Evolutionary conservation across 2,329 filamentous ascomycete species (phyloP), one percentile per base, ranked within the genome.

Genomic region (Botrytis byssoidea): DNA sequence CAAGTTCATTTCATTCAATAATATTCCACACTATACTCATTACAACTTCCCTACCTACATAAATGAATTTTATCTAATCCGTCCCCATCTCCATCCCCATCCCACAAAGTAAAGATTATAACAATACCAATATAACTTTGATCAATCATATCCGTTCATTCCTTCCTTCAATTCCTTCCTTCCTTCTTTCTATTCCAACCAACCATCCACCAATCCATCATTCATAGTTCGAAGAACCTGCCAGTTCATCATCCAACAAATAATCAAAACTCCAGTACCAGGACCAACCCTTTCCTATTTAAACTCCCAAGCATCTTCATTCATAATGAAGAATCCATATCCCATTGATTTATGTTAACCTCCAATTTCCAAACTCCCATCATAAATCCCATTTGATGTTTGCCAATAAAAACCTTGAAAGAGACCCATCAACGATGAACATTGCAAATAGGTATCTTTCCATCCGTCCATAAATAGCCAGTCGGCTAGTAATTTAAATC

Each of bases 381-480:
- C 12, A 35, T 61, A 16, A 25, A 40, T 40, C n/a, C 35, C 22
- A 40, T 61, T 18, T 40, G 35, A 61, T 61, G 3, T 40, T 40
- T 40, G 1, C 18, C 6, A 25, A 25, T 25, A 25, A 8, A n/a
- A 16, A 7, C 25, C 22, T 40, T 18, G 35, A 14, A 8, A 37
- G 35, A 16, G 40, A 40, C 16, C 59, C 14, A 40, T 40, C 35
- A 61, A 37, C 22, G 37, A 61, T n/a, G 37, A 61, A 40, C 59
- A 61, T 42, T 40, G 60, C 60, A 64, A 64, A 63, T 42, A 29
- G 60, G 37, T 64, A 68, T 51, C 65, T 67, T 35, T 51, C 65
- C 42, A 35, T 32, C 68, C 68, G 29, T 71, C 68, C 48, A 63
- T 71, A n/a, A n/a, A 61, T 9, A 25, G 37, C 59, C 59, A 61